These are phyloP conservation scores for Tulasnella sp. DNA, from an alignment of 768 basidiomycete genomes.

Conservation along the genomic window DNA sequence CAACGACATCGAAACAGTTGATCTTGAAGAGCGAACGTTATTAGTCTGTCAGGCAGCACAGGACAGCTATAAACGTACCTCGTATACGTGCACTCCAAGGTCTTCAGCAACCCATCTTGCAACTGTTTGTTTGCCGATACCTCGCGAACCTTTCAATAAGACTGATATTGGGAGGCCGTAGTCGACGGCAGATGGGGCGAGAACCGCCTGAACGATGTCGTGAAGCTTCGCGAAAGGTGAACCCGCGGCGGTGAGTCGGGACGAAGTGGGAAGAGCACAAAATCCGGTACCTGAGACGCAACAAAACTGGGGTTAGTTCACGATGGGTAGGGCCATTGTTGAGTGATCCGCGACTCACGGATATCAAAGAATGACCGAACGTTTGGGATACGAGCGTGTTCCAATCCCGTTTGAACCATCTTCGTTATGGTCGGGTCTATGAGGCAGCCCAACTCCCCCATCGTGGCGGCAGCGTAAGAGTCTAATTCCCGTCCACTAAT, in stretches of 20 bases:
- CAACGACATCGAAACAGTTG: constrained; percentile 75
- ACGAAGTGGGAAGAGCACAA: not conserved
- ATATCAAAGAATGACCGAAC: constrained; percentile 42
- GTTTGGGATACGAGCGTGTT: constrained; percentile 55
- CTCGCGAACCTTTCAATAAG: constrained; percentile 69
- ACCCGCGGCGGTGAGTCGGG: not conserved
- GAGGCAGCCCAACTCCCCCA: constrained; percentile 77
- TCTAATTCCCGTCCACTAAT: constrained; percentile 34
- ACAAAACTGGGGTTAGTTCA: no score
- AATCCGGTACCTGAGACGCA: not conserved
- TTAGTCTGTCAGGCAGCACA: not conserved
- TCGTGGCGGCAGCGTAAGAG: constrained; percentile 46
- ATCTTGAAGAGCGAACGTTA: constrained; percentile 42
- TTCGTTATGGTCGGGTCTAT: constrained; percentile 66
- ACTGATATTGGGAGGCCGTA: constrained; percentile 62
- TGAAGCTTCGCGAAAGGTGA: constrained; percentile 41
- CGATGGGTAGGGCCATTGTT: no score
- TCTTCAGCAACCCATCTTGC: constrained; percentile 34
- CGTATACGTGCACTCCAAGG: constrained; percentile 70
- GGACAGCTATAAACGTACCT: constrained; percentile 40
- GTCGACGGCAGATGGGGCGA: constrained; percentile 47
- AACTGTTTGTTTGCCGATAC: constrained; percentile 70
- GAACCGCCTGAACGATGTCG: constrained; percentile 52
- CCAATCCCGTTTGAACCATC: constrained; percentile 71
- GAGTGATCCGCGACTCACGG: constrained; percentile 42